Evolutionary conservation across 2,329 filamentous ascomycete species (phyloP).

Genomic region (Gaeumannomyces sp.): DNA sequence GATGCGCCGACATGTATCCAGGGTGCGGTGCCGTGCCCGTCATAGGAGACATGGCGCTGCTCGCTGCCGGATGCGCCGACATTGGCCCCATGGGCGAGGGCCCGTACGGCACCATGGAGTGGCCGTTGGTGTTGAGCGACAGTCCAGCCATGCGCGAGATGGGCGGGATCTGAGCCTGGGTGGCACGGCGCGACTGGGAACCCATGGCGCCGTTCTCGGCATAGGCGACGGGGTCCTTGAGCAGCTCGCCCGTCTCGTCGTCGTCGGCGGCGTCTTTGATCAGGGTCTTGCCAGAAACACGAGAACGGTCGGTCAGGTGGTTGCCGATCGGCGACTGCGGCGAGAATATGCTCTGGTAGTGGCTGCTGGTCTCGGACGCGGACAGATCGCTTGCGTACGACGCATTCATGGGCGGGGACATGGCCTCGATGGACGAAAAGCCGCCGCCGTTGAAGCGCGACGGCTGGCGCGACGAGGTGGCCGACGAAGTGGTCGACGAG

Average conservation of each 20-base stretch:
- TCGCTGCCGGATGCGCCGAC: constrained; percentile 28
- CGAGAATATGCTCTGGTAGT: constrained; percentile 61
- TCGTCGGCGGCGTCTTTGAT: constrained; percentile 64
- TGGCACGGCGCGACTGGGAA: constrained; percentile 52
- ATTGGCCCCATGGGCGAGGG: constrained; percentile 30
- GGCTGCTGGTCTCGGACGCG: constrained; percentile 46
- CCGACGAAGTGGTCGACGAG: constrained; percentile 38
- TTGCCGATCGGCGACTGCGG: constrained; percentile 68
- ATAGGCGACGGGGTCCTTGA: constrained; percentile 66
- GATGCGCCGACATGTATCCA: constrained; percentile 28
- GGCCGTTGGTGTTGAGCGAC: constrained; percentile 61
- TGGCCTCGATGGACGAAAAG: constrained; percentile 56
- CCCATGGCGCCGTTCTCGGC: constrained; percentile 59
- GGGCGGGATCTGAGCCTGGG: constrained; percentile 61
- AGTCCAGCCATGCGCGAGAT: constrained; percentile 62
- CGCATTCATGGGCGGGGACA: constrained; percentile 54
- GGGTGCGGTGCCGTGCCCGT: constrained; percentile 21
- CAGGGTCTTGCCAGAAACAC: constrained; percentile 61
- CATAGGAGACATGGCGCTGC: constrained; percentile 50
- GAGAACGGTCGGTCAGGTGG: constrained; percentile 54
- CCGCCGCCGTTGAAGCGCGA: constrained; percentile 55
- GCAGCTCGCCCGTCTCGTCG: constrained; percentile 65
- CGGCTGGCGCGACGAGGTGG: constrained; percentile 43
- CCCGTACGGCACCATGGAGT: constrained; percentile 43
- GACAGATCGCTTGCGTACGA: constrained; percentile 52